Conservation (phyloP, 305 asterid genomes). For the Solanum hybrid region DNA sequence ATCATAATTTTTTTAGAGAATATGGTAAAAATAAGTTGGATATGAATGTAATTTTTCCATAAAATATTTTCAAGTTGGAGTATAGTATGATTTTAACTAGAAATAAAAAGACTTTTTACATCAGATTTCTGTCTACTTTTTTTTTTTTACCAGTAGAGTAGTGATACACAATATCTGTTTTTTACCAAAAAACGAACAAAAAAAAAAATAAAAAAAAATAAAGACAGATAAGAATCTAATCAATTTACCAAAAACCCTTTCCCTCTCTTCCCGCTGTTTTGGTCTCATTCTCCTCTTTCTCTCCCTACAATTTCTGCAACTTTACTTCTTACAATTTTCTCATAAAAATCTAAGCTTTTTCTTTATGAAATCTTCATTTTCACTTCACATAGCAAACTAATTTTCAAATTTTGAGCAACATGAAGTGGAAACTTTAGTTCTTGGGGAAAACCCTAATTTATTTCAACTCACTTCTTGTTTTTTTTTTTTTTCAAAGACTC, state of each 20-base stretch:
- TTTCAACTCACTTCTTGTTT: background rate
- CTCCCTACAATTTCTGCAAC: background rate
- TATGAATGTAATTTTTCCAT: background rate
- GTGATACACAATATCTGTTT: background rate
- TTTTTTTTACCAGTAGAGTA: background rate
- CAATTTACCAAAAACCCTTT: background rate
- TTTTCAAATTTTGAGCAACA: background rate
- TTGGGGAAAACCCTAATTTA: conserved; percentile 21
- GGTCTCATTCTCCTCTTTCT: background rate
- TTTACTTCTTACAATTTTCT: background rate
- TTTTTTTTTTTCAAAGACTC: background rate
- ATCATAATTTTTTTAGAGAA: no score
- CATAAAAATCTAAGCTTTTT: background rate
- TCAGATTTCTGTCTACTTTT: background rate
- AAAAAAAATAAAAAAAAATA: background rate
- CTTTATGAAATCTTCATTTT: background rate
- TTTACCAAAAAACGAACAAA: background rate
- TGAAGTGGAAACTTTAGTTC: conserved; percentile 25
- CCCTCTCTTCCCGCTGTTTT: background rate
- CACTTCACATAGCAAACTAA: background rate
- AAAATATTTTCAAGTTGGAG: background rate
- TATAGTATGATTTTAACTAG: background rate
- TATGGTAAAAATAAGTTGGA: no score
- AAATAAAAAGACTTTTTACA: background rate
- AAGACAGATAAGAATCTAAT: background rate